Base-by-base conservation (phyloP, 495 filamentous ascomycete genomes). In the Friedmanniomyces endolithicus region DNA sequence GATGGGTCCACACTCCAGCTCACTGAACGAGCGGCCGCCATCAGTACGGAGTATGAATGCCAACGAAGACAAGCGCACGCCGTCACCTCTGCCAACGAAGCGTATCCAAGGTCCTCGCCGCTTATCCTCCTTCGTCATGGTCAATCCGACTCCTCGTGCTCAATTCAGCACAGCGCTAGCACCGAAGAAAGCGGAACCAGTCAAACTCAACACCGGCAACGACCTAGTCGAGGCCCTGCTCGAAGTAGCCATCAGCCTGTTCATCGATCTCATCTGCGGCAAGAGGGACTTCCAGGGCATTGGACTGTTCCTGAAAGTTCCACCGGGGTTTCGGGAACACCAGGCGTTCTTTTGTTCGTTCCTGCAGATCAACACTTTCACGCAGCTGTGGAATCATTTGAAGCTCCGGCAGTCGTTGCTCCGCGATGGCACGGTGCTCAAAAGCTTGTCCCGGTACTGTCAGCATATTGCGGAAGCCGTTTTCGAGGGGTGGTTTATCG, bases 331-430 rank as follows among this genome's bases (percentile, higher is more conserved):
- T 63, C 78, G 88, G 62, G 90, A 96, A 63, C 86, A 96, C 59
- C 89, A 95, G 58, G 88, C 89, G 6, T 90, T 87, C 65, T 95
- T 97, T 63, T 87, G 90, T 66, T 94, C 94, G 0, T 96, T 90
- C 70, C 67, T 97, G 12, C 73, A 96, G 16, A 78, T 79, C 31
- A 84, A 83, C 51, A 79, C 85, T 9, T 74, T 97, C 41, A 79
- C 81, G 8, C 78, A 84, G 44, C 66, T 96, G 44, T 76, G 76
- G 43, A 85, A 80, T 56, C 70, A 77, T 9, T 72, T 95, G 20
- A 78, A 85, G 53, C 73, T 87, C 11, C 76, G 88, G 53, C 81
- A 83, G 63, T 78, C 80, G 39, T 67, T 82, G 8, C 74, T 97
- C n/a, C 77, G 75, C 48, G 88, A 97, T 66, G 84, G 90, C 6